Conservation (phyloP, 768 basidiomycete species). For the Pholiota microspora region DNA sequence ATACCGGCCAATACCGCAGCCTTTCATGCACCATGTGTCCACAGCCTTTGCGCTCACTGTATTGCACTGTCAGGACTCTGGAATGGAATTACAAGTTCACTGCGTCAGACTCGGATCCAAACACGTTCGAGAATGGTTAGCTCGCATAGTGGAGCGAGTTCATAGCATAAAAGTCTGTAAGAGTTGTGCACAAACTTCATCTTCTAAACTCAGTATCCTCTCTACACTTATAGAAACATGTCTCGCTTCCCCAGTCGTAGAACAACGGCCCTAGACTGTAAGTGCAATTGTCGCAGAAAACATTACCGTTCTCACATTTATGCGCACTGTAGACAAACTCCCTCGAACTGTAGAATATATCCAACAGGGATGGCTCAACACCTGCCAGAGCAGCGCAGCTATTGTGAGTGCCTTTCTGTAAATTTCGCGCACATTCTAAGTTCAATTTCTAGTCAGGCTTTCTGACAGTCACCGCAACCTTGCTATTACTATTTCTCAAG, state of each 20-base stretch:
- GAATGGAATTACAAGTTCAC: too few relatives aligned
- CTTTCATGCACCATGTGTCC: too few relatives aligned
- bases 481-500: constrained; percentile 17
- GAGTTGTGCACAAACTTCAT: background rate
- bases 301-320: background rate
- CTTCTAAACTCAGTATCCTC: background rate
- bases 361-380: constrained; percentile 21
- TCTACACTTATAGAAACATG: background rate
- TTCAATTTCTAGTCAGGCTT: constrained; percentile 16
- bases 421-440: background rate
- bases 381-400: constrained; percentile 19
- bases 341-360: constrained; percentile 23
- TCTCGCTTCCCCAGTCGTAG: background rate
- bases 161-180: too few relatives aligned
- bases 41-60: too few relatives aligned
- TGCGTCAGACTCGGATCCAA: too few relatives aligned
- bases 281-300: background rate
- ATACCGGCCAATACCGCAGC: too few relatives aligned
- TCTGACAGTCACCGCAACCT: constrained; percentile 17
- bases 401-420: constrained; percentile 12
- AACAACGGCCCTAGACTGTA: constrained; percentile 18
- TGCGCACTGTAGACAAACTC: constrained; percentile 15
- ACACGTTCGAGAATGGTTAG: too few relatives aligned
- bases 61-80: too few relatives aligned
- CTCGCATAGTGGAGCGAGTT: too few relatives aligned